phyloP scores from a whole-genome alignment of 2,329 filamentous ascomycete species.

The Pyricularia sp. region DNA sequence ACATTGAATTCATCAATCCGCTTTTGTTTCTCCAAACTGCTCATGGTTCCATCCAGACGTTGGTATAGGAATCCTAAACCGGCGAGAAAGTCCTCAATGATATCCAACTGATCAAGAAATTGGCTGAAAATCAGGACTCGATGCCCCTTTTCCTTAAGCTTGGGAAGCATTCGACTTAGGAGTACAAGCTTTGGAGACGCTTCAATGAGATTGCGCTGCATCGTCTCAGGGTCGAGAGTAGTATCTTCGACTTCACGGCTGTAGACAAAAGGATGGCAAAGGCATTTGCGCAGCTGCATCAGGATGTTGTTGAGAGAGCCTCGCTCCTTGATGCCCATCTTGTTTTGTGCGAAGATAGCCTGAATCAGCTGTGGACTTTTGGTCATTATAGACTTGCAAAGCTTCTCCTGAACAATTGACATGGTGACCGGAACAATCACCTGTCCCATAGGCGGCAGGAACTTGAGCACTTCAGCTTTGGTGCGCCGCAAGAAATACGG shows the following conservation, averaged over 20 bases:
- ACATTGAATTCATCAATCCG: constrained; percentile 92
- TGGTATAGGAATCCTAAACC: constrained; percentile 65
- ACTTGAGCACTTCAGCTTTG: constrained; percentile 82
- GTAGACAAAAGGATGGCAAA: constrained; percentile 96
- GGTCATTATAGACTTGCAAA: constrained; percentile 87
- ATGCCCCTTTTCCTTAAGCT: constrained; percentile 75
- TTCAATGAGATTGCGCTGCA: constrained; percentile 77
- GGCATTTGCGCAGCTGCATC: constrained; percentile 86
- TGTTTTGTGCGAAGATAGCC: constrained; percentile 67
- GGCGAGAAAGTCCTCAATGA: constrained; percentile 84
- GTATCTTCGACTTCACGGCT: constrained; percentile 83
- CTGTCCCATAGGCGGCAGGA: constrained; percentile 86
- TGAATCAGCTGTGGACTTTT: constrained; percentile 86
- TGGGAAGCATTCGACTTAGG: constrained; percentile 77
- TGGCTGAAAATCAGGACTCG: constrained; percentile 94
- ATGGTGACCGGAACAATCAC: constrained; percentile 96
- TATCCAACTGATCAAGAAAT: constrained; percentile 79
- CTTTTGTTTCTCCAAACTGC: constrained; percentile 81
- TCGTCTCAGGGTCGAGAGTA: constrained; percentile 46
- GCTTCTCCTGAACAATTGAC: constrained; percentile 84
- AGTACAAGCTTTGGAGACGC: constrained; percentile 85
- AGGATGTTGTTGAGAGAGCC: constrained; percentile 87
- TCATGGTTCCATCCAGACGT: constrained; percentile 78
- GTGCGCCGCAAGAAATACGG: constrained; percentile 65
- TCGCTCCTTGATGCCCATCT: constrained; percentile 60